These are phyloP conservation scores for Cyclotella distinguenda DNA, from an alignment of 108 stramenopile genomes.

Conservation along the genomic window DNA sequence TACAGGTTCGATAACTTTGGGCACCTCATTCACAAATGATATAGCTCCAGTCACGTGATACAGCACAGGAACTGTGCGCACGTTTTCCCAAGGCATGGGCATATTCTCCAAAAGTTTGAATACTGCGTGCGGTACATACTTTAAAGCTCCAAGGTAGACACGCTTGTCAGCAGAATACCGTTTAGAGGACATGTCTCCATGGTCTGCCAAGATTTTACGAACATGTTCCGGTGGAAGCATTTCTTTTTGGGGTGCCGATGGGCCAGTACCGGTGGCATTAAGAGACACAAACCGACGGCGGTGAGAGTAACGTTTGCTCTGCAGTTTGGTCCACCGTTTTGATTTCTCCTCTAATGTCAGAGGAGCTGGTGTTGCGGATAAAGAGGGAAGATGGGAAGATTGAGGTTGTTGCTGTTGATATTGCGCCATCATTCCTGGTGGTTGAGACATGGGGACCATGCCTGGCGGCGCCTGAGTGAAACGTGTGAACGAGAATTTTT, in stretches of 20 bases:
- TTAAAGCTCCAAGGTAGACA: constrained; percentile 97
- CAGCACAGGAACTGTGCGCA: constrained; percentile 90
- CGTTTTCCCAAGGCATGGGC: constrained; percentile 97
- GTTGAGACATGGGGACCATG: constrained; percentile 30
- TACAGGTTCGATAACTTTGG: constrained; percentile 97
- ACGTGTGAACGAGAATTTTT: not conserved
- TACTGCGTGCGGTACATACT: constrained; percentile 98
- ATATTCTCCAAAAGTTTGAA: constrained; percentile 99
- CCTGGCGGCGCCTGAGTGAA: constrained; percentile 37
- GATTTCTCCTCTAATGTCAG: constrained; percentile 68
- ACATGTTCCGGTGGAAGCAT: constrained; percentile 91
- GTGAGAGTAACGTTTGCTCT: constrained; percentile 77
- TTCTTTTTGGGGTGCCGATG: constrained; percentile 87
- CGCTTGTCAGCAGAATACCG: constrained; percentile 96
- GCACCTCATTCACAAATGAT: constrained; percentile 96
- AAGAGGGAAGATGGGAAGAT: not conserved
- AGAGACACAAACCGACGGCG: constrained; percentile 55
- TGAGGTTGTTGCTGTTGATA: constrained; percentile 13
- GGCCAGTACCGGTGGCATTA: constrained; percentile 30
- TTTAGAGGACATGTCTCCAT: constrained; percentile 98
- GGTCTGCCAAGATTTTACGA: constrained; percentile 96
- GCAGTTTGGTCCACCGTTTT: constrained; percentile 84
- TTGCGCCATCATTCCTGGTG: constrained; percentile 19
- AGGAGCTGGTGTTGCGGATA: not conserved
- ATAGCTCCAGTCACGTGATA: constrained; percentile 99